Base-by-base conservation (phyloP, 1,284 basidiomycete species). In the Pyrrhoderma lamaoense region DNA sequence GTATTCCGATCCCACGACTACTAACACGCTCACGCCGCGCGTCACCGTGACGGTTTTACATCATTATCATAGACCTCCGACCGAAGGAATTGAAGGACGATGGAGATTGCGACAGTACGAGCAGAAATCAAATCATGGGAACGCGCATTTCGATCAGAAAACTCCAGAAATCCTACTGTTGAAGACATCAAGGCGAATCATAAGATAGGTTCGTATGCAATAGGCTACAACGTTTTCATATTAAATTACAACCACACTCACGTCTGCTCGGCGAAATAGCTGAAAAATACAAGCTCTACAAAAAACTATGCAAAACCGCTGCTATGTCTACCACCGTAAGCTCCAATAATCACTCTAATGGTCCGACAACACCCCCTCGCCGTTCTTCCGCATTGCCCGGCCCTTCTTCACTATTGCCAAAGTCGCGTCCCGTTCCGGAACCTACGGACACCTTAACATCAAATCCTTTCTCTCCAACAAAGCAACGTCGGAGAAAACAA, bases 111-210 rank as follows among this genome's bases (percentile, higher is more conserved):
- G 11, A 61, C 70, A 22, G 69, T 92, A 45, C 82, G 83, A 35
- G 72, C 84, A 49, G 79, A 88, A 58, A 84, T 94, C 59, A 93
- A 93, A 65, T 57, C 72, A 34, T 94, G 90, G 86, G 91, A 93
- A 62, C 82, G 82, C 58, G 70, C 72, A 4, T 94, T 93, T 67
- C 80, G 74, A 55, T 66, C 72, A 0, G 61, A 64, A 2, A 67
- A 90, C 64, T 76, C 74, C 34, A 74, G 80, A 57, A 74, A 80
- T 36, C 85, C 91, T 0, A 78, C 80, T 8, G 72, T 90, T 23
- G 76, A 89, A 35, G 91, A 93, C 62, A 91, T 93, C 59, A 89
- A 79, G 63, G 67, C 71, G 25, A 73, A 79, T 49, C 77, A 80
- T 16, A 64, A 67, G 51, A 85, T 93, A 56, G 85, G 91, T 93